Base-by-base conservation (phyloP, 2,329 filamentous ascomycete species). In the Ceratocystis ficicola region DNA sequence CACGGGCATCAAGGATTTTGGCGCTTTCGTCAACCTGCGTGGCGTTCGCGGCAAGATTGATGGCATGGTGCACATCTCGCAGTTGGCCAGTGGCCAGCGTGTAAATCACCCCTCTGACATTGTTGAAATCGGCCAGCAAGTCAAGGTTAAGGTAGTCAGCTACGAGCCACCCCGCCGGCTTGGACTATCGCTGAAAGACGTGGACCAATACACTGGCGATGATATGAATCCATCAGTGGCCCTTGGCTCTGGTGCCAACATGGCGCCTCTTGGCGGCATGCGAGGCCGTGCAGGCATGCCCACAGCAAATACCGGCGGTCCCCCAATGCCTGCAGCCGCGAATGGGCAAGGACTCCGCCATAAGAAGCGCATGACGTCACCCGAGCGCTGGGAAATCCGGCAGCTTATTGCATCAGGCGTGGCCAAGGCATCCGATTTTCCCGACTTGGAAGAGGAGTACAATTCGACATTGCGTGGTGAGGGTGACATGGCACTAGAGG, bases 321-420 rank as follows among this genome's bases (percentile, higher is more conserved):
- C 55, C 6, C 28, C 55, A 30, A 76, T 76, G 0, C 60, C 64
- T 20, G 55, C 50, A n/a, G 57, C 63, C 22, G 55, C 44, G 6
- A 63, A 63, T n/a, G 64, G 44, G 0, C 71, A 73, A 0, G 76
- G 79, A 6, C 80, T 80, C 70, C 82, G 80, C 59, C 87, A 87
- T 65, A 90, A 89, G 74, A 99, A 99, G 78, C 83, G 94, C 64
- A 87, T 97, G 86, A 97, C 93, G 0, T 96, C 93, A 15, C 94
- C 94, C 0, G 94, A 99, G 73, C 81, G 94, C 72, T 99, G 94
- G 93, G 94, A 99, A 74, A 96, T 99, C 69, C 86, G 93, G 69
- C 94, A 99, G 73, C 80, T 99, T 64, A 97, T 99, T 72, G 91
- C 93, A 2, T 96, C 94, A 3, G 94, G 95, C 59, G 93, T 95